Base-by-base conservation (phyloP, 331 rosid species). In the Acacia concinna region DNA sequence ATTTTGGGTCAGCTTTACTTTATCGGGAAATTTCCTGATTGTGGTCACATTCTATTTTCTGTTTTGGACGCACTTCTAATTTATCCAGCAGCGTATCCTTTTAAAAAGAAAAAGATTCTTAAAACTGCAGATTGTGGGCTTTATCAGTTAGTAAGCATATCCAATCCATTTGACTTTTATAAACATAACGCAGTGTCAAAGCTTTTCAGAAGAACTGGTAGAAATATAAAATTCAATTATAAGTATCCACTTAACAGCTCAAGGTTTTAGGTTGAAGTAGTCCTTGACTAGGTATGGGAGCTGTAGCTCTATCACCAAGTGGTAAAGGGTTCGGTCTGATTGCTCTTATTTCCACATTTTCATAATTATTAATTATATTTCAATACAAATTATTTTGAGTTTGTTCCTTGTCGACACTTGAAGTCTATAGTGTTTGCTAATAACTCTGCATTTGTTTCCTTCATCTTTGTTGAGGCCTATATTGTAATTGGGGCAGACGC, bases 141-240 rank as follows among this genome's bases (percentile, higher is more conserved):
- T 79, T 41, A 46, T 66, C 20, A 66, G 5, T 59, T 23, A 37
- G 75, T 30, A 38, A 78, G 60, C 51, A 74, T 78, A 41, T 4
- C 38, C 68, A 30, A 14, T 81, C 59, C 40, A 52, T 60, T 81
- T 18, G 34, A 68, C 31, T 14, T 38, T 27, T 57, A 57, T 40
- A 81, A 47, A 52, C 43, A 47, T 31, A 47, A 15, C 21, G 47
- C 40, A 28, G 38, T 12, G 32, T 60, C 44, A 46, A 31, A 27
- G 34, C 44, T 68, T 25, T 49, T 72, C 12, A 12, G 12, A 18
- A 56, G 11, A 72, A 1, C 37, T 64, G 70, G 17, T 38, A 38
- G 41, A 38, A 11, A 1, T 8, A 38, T 38, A 38, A 38, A 38
- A 64, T 32, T 64, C 7, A 9, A 65, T 65, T 34, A 8, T 4